Evolutionary conservation across 164 flowering plant genomes (phyloP), one percentile per base, ranked within the genome.

Genomic region (Saururus chinensis): DNA sequence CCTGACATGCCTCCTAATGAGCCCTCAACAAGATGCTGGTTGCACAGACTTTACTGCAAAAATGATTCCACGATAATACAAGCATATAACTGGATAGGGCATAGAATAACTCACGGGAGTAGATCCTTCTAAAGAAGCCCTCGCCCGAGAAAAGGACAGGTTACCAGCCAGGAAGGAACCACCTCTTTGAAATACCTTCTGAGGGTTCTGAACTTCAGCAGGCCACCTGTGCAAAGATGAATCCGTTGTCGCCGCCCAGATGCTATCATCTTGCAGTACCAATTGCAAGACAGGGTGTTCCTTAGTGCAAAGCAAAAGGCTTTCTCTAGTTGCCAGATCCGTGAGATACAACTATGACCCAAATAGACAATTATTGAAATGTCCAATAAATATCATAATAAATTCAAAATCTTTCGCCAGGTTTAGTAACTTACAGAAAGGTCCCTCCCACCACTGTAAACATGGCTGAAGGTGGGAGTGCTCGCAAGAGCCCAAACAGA

Each of bases 401-500:
- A 55, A 42, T 13, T 0, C 22, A 8, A 42, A 22, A 23, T 10
- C 14, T 25, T 51, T 41, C 13, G 1, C 19, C 51, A 25, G 56
- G 9, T 40, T 22, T 10, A 23, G 21, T 26, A 57, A 84, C 99
- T 83, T 66, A 93, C 99, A 62, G 95, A 88, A 52, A 75, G 81
- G 72, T 90, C 97, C 64, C 95, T 82, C 40, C 99, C 99, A 56
- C 95, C 99, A 74, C 99, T 93, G 70, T 93, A 93, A 60, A 93
- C 99, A 79, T 93, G 96, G 75, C 85, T 88, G 74, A 93, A 93
- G 42, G 92, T 70, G 56, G 95, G 86, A 9, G 91, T 86, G 76
- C 95, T 82, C 11, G 97, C 97, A 81, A 93, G 99, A 60, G 99
- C 96, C 99, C 99, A 93, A 26, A 90, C 99, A 74, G 99, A 93